Percentiles rank a stretch among this genome's conserved stretches.
phyloP scores from a whole-genome alignment of 1,284 basidiomycete species.

The Ceratobasidium sp. region DNA sequence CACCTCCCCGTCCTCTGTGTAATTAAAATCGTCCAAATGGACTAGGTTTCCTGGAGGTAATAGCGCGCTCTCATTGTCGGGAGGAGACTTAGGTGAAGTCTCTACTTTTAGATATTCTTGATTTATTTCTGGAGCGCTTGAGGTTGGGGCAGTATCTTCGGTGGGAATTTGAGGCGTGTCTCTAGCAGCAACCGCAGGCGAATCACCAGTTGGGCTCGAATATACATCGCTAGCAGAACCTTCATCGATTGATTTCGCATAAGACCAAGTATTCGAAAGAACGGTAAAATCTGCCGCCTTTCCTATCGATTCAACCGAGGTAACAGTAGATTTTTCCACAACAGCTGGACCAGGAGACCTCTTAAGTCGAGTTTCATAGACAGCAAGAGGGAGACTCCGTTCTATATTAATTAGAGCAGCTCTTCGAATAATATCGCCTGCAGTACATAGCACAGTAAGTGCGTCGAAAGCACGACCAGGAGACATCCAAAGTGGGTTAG shows the following conservation, averaged over 20 bases:
- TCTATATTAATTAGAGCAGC: slow-evolving; percentile 45
- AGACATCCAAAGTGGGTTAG: slow-evolving; percentile 24
- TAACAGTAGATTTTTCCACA: too few species aligned
- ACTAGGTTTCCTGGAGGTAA: too few species aligned
- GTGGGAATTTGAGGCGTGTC: too few species aligned
- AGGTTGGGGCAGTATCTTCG: too few species aligned
- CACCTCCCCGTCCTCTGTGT: slow-evolving; percentile 25
- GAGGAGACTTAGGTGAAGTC: too few species aligned
- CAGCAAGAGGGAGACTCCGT: background rate
- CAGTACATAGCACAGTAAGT: slow-evolving; percentile 40
- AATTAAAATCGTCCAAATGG: slow-evolving; percentile 23
- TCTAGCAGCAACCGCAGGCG: too few species aligned
- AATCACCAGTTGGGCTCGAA: too few species aligned
- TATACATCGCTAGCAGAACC: background rate
- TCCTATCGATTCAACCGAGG: too few species aligned
- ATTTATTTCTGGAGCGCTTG: too few species aligned
- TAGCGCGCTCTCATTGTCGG: too few species aligned
- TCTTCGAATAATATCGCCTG: slow-evolving; percentile 43
- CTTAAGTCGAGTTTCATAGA: slow-evolving; percentile 16
- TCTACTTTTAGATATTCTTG: too few species aligned
- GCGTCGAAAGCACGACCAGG: slow-evolving; percentile 46
- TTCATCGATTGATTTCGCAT: background rate
- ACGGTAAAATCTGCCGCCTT: background rate
- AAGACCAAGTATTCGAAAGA: slow-evolving; percentile 14
- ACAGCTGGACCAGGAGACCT: background rate